phyloP scores from a whole-genome alignment of 2,329 filamentous ascomycete genomes.

The Fusarium heterosporum region DNA sequence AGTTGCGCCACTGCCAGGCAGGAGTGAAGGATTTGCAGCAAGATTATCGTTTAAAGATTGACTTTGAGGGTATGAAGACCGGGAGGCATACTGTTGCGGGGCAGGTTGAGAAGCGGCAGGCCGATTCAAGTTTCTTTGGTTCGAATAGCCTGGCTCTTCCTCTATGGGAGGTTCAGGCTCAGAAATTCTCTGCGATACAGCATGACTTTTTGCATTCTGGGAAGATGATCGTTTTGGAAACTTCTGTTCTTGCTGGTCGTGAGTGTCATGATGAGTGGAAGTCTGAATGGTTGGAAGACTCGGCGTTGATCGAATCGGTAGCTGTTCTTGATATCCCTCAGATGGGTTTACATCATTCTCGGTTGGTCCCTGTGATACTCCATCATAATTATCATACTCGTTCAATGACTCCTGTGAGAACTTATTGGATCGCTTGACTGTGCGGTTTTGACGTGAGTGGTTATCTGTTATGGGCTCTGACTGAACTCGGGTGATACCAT shows the following conservation, averaged over 20 bases:
- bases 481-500: slow-evolving; percentile 71
- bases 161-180: slow-evolving; percentile 47
- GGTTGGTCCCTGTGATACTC: slow-evolving; percentile 50
- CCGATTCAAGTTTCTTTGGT: slow-evolving; percentile 35
- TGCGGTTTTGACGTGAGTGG: slow-evolving; percentile 69
- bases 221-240: slow-evolving; percentile 68
- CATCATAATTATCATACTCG: slow-evolving; percentile 62
- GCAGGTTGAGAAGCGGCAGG: slow-evolving; percentile 37
- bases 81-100: slow-evolving; percentile 46
- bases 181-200: slow-evolving; percentile 52
- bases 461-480: slow-evolving; percentile 71
- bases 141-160: slow-evolving; percentile 61
- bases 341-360: slow-evolving; percentile 39
- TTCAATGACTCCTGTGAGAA: slow-evolving; percentile 59
- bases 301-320: slow-evolving; percentile 52
- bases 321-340: slow-evolving; percentile 49
- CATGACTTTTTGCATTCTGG: slow-evolving; percentile 60
- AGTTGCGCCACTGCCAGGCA: slow-evolving; percentile 74
- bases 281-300: slow-evolving; percentile 71
- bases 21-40: slow-evolving; percentile 65
- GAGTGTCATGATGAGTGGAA: slow-evolving; percentile 60
- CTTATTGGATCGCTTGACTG: slow-evolving; percentile 61
- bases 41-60: slow-evolving; percentile 48
- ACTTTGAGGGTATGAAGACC: slow-evolving; percentile 45
- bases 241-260: slow-evolving; percentile 43